Conservation (phyloP, 2,329 filamentous ascomycete species). For the Cladosporium halotolerans region DNA sequence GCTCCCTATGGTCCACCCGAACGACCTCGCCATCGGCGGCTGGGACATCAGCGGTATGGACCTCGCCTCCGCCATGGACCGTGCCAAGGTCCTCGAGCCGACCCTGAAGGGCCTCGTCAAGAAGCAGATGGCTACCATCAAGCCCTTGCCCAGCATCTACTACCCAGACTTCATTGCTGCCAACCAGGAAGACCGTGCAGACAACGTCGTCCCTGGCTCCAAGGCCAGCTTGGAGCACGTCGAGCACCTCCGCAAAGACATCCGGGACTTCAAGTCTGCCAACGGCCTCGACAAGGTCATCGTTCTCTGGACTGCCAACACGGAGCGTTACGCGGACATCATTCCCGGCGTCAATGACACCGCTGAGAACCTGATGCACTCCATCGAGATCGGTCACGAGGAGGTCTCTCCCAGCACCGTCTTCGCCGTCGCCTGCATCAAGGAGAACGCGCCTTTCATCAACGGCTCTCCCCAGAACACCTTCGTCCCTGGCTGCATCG, state of each 20-base stretch:
- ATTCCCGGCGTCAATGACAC: slow-evolving; percentile 90
- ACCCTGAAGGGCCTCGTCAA: slow-evolving; percentile 80
- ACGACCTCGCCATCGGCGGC: slow-evolving; percentile 88
- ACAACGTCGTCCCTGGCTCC: slow-evolving; percentile 77
- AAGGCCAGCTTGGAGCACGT: slow-evolving; percentile 85
- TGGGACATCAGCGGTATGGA: slow-evolving; percentile 96
- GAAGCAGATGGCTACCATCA: slow-evolving; percentile 88
- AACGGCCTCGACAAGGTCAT: slow-evolving; percentile 91
- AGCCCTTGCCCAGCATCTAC: slow-evolving; percentile 90
- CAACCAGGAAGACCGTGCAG: slow-evolving; percentile 93
- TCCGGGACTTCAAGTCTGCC: slow-evolving; percentile 82
- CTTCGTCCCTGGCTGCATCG: slow-evolving; percentile 86
- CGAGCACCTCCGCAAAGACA: slow-evolving; percentile 87
- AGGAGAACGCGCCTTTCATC: slow-evolving; percentile 90
- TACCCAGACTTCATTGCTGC: slow-evolving; percentile 99
- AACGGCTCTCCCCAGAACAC: slow-evolving; percentile 99
- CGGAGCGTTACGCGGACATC: slow-evolving; percentile 89
- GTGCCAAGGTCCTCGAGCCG: slow-evolving; percentile 91
- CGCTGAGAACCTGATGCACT: slow-evolving; percentile 81
- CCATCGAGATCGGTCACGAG: slow-evolving; percentile 78
- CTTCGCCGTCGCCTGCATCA: slow-evolving; percentile 89
- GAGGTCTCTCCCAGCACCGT: slow-evolving; percentile 94
- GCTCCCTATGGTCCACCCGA: slow-evolving; percentile 93
- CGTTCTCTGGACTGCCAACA: slow-evolving; percentile 98
- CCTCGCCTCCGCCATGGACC: slow-evolving; percentile 87